Base-by-base conservation (phyloP, 192 early-diverging fungal species). In the Backusella luteola region DNA sequence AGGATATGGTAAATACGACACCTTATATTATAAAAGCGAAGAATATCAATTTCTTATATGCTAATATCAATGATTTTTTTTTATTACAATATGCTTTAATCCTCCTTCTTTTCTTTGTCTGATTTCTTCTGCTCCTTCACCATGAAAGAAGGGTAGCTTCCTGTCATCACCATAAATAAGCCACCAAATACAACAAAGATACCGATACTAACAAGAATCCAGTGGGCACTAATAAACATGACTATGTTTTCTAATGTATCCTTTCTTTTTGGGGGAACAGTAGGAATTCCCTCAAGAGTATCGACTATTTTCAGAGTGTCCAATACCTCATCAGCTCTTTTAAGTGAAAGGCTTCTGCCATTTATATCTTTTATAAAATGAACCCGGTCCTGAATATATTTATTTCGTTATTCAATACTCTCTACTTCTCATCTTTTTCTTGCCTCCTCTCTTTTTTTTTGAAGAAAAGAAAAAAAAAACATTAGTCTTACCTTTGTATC, bases 401-500 rank as follows among this genome's bases (percentile, higher is more conserved):
- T 11, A 39, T 29, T 63, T 63, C 23, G 11, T 29, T 12, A 63
- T 19, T 49, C 6, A n/a, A 70, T 39, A 0, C 1, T 70, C 11
- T 69, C n/a, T 39, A 23, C n/a, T 41, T 39, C 3, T 7, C 36
- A 36, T 23, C 19, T 36, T 34, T 34, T 26, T 69, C 35, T 15
- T 26, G 35, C 1, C 29, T 2, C 7, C 11, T 14, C 9, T 6
- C 12, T 70, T 79, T 82, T 29, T 19, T 3, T 63, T 26, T 29
- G 3, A 32, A 32, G 32, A 32, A 32, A 29, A 29, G 26, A 29
- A 32, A 32, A 32, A 32, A 32, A 3, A 32, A 32, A 32, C 3
- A 32, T 32, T 3, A 32, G 32, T 23, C n/a, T 59, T 59, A 59
- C 56, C 56, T 26, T 12, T 59, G 56, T 59, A 59, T 81, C 80